Evolutionary conservation across 306 rosid genomes (phyloP), one percentile per base, ranked within the genome.

Genomic region (Vigna nakashimae): DNA sequence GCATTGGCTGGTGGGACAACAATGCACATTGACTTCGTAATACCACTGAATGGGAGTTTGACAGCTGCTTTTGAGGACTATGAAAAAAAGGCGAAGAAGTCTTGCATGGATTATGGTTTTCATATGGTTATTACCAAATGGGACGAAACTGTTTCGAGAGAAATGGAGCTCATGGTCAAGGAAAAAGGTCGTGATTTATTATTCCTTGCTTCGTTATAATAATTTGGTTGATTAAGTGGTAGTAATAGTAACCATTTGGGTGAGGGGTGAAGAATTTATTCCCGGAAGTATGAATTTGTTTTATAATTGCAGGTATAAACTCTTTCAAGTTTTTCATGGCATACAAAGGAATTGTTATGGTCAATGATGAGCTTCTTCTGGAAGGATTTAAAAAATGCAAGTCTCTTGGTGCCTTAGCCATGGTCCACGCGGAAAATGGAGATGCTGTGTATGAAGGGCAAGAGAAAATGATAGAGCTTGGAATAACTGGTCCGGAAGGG

Each of bases 371-470:
- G 68, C 92, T 94, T 75, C 86, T 94, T 57, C 78, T 94, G 75
- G 86, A 94, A 87, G 98, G 93, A 64, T 83, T 94, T 51, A 89
- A 84, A 77, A 94, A 79, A 79, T 92, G 98, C 90, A 92, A 92
- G 88, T 88, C 97, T 66, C 97, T 94, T 50, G 98, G 98, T 69
- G 97, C 98, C 73, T 77, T 94, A 77, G 97, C 98, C 66, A 94
- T 94, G 98, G 97, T 94, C 67, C 98, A 94, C 86, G 98, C 97
- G 30, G 98, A 94, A 89, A 94, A 92, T 87, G 98, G 97, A 65
- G 97, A 94, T 79, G 98, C 91, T 65, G 97, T 92, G 42, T 79
- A 73, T 69, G 97, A 90, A 92, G 98, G 98, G 75, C 97, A 92
- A 71, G 82, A 85, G 51, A 89, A 87, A 86, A 94, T 94, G 93